Conservation (phyloP, 2,329 filamentous ascomycete species). For the Penicillium sp. region DNA sequence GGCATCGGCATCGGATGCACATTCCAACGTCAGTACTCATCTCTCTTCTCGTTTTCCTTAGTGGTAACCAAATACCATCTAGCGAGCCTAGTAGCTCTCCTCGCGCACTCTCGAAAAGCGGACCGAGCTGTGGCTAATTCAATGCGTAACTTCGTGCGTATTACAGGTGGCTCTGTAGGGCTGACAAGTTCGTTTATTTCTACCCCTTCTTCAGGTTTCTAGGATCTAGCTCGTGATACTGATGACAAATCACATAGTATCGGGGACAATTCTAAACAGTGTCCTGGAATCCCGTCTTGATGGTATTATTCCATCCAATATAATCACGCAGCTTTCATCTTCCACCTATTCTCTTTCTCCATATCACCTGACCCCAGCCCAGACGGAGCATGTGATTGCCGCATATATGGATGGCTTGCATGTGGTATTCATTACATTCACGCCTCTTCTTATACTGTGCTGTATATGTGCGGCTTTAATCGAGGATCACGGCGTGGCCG, state of each 20-base stretch:
- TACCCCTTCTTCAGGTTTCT: neutral
- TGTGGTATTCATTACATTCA: slow-evolving; percentile 7
- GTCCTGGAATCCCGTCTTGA: neutral
- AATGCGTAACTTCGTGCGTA: slow-evolving; percentile 10
- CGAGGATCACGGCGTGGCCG: slow-evolving; percentile 5
- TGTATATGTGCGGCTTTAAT: slow-evolving; percentile 8
- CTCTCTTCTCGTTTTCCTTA: neutral
- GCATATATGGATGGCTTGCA: slow-evolving; percentile 11
- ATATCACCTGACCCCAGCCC: neutral
- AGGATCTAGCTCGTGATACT: no score
- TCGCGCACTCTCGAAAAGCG: slow-evolving; percentile 9
- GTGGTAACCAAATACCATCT: neutral
- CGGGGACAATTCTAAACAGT: slow-evolving; percentile 11
- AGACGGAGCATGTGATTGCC: neutral
- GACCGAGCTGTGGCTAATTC: slow-evolving; percentile 11
- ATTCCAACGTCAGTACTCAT: neutral
- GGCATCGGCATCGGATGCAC: slow-evolving; percentile 6
- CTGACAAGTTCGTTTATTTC: slow-evolving; percentile 1
- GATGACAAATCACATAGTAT: neutral
- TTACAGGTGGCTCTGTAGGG: slow-evolving; percentile 8
- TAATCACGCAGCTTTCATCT: slow-evolving; percentile 6
- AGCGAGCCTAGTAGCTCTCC: slow-evolving; percentile 4
- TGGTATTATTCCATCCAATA: neutral
- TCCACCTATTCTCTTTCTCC: slow-evolving; percentile 1
- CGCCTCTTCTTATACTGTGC: slow-evolving; percentile 8